Percentiles rank a stretch among this genome's conserved stretches.
Evolutionary conservation across 345 rosid species (phyloP).

Genomic region (Populus nigra): DNA sequence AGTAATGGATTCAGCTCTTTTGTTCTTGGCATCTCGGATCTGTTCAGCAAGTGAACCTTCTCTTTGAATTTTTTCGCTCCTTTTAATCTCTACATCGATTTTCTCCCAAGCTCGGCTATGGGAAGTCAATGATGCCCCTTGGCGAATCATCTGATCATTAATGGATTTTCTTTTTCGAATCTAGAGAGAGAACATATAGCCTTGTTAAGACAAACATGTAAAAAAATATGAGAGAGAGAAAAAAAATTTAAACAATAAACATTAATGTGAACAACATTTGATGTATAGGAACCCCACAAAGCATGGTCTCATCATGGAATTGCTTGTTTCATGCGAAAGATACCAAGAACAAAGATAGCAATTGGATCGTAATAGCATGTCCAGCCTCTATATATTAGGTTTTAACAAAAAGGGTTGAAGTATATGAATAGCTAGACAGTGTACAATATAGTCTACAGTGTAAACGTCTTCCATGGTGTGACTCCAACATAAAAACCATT

Average conservation of each 20-base stretch:
- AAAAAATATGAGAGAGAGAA: not conserved
- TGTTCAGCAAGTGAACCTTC: conserved; percentile 76
- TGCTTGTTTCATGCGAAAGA: conserved; percentile 7
- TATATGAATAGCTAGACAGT: not conserved
- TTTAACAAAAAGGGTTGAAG: not conserved
- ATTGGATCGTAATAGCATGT: not conserved
- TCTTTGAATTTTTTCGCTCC: conserved; percentile 49
- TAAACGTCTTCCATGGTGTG: not conserved
- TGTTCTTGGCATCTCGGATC: conserved; percentile 68
- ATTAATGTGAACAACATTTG: not conserved
- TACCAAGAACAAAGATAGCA: not conserved
- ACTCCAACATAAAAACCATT: conserved; percentile 3
- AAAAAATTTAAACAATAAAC: too few relatives aligned
- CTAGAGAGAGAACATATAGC: conserved; percentile 30
- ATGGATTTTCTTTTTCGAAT: conserved; percentile 56
- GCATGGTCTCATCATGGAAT: not conserved
- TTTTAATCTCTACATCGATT: conserved; percentile 50
- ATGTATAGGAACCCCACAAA: not conserved
- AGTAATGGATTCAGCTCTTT: conserved; percentile 29
- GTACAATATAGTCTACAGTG: not conserved
- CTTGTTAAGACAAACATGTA: not conserved
- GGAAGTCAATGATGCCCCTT: conserved; percentile 27
- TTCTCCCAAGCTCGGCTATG: conserved; percentile 53
- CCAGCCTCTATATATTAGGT: not conserved
- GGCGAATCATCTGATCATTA: conserved; percentile 28